These are phyloP conservation scores for Argentina anserina DNA, from an alignment of 306 rosid genomes.

Conservation along the genomic window DNA sequence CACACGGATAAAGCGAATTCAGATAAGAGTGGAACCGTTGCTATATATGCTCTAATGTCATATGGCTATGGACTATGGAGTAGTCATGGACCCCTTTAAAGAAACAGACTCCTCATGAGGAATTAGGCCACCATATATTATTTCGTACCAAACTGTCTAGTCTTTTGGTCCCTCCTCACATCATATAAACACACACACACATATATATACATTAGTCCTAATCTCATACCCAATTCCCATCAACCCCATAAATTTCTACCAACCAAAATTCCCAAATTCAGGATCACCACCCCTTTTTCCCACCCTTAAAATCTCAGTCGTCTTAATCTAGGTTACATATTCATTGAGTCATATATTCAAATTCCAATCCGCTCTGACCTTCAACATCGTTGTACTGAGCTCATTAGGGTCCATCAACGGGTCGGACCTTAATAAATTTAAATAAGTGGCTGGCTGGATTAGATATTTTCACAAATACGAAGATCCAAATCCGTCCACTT, in stretches of 20 bases:
- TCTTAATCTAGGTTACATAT: background rate
- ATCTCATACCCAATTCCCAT: conserved; percentile 26
- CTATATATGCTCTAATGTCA: background rate
- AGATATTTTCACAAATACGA: too few relatives aligned
- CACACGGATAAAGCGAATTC: conserved; percentile 44
- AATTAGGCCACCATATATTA: conserved; percentile 29
- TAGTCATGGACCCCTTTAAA: conserved; percentile 29
- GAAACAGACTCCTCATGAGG: conserved; percentile 36
- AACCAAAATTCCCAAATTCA: conserved; percentile 15
- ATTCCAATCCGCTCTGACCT: background rate
- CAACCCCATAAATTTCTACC: conserved; percentile 41
- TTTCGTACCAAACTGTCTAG: conserved; percentile 19
- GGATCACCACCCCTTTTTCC: background rate
- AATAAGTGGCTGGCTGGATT: too few relatives aligned
- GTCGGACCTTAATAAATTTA: too few relatives aligned
- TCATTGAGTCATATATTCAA: background rate
- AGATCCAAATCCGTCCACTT: too few relatives aligned
- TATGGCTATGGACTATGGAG: conserved; percentile 2
- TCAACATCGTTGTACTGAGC: too few relatives aligned
- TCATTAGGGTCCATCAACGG: too few relatives aligned
- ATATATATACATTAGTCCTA: conserved; percentile 11
- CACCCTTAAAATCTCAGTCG: background rate
- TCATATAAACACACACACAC: background rate
- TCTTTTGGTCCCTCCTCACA: conserved; percentile 33
- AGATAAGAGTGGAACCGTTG: conserved; percentile 46